These are phyloP conservation scores for Papiliotrema terrestris DNA, from an alignment of 1,284 basidiomycete genomes.

Conservation along the genomic window DNA sequence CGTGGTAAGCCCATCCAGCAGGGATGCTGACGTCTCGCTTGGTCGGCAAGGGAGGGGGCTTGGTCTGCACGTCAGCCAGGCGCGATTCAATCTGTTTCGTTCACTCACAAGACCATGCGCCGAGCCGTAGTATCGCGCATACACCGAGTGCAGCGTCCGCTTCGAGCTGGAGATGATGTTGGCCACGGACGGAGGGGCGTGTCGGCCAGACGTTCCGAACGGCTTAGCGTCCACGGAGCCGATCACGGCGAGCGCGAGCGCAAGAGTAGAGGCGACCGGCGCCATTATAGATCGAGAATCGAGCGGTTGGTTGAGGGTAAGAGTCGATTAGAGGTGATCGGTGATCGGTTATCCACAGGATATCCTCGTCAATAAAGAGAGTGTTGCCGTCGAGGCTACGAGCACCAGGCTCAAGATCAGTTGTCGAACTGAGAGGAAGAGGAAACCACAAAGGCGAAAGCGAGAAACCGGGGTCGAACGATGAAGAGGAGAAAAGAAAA, in stretches of 20 bases:
- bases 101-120: conserved; percentile 32
- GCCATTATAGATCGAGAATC: conserved; percentile 23
- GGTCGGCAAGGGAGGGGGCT: conserved; percentile 27
- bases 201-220: conserved; percentile 28
- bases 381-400: conserved; percentile 10
- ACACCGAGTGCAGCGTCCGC: conserved; percentile 21
- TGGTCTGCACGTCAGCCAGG: conserved; percentile 13
- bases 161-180: conserved; percentile 27
- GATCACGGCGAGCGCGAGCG: conserved; percentile 23
- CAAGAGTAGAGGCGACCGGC: conserved; percentile 33
- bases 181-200: conserved; percentile 35
- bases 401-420: conserved; percentile 2
- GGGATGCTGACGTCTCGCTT: conserved; percentile 22
- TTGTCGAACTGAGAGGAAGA: neutral
- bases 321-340: neutral
- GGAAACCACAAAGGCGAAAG: neutral
- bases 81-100: neutral
- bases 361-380: neutral
- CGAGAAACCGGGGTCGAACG: too few relatives aligned
- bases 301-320: neutral
- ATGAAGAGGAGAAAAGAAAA: too few relatives aligned
- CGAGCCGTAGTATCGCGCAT: conserved; percentile 33
- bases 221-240: conserved; percentile 26
- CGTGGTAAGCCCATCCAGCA: conserved; percentile 5
- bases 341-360: neutral